Evolutionary conservation across 306 rosid species (phyloP).

Genomic region (Calophaca sinica): DNA sequence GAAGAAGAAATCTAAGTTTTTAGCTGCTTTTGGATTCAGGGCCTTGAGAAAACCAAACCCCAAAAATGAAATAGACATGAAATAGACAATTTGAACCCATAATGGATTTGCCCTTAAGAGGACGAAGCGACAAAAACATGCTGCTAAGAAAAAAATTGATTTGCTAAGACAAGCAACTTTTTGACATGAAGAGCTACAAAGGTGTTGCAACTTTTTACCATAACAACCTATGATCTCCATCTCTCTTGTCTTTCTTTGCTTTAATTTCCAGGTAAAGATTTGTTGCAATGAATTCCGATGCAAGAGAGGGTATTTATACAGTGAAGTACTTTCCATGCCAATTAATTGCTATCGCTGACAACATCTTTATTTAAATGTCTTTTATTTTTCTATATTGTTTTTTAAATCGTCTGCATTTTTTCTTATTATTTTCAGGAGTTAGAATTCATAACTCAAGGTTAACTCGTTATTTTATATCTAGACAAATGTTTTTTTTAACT

Average conservation of each 20-base stretch:
- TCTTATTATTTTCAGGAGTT: no score
- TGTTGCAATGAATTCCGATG: neutral
- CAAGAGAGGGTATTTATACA: neutral
- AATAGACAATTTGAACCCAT: conserved; percentile 55
- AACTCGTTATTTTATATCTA: no score
- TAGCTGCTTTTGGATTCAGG: conserved; percentile 40
- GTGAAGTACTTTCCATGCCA: neutral
- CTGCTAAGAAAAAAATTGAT: conserved; percentile 27
- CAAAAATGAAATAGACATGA: conserved; percentile 51
- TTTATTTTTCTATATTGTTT: neutral
- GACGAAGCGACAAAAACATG: conserved; percentile 35
- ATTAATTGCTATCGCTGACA: neutral
- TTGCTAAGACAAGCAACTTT: conserved; percentile 8
- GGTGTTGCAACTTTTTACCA: conserved; percentile 39
- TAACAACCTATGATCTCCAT: neutral
- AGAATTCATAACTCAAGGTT: no score
- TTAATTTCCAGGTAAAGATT: neutral
- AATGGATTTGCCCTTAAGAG: conserved; percentile 45
- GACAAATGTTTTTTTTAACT: no score
- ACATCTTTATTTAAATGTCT: neutral
- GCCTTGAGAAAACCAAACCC: conserved; percentile 54
- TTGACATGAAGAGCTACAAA: conserved; percentile 37
- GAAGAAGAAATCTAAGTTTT: conserved; percentile 60
- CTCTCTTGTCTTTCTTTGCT: neutral
- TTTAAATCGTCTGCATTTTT: neutral